Evolutionary conservation across 2,329 filamentous ascomycete genomes (phyloP).

Genomic region (Microsporum canis): DNA sequence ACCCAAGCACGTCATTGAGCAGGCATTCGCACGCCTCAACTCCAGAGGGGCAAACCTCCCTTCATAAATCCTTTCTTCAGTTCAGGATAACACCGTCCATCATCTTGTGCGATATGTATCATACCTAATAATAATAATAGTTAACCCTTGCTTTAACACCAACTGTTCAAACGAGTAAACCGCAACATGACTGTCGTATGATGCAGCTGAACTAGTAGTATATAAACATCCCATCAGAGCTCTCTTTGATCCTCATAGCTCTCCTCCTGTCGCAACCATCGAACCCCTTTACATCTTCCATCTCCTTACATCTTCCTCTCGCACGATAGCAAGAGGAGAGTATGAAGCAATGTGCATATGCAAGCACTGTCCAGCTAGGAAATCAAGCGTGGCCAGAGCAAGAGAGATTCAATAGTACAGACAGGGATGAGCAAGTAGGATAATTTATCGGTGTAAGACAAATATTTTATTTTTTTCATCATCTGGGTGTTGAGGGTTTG

Average conservation of each 20-base stretch:
- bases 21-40: conserved; percentile 32
- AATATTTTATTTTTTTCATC: neutral
- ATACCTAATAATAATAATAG: neutral
- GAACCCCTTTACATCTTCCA: neutral
- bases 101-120: neutral
- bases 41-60: neutral
- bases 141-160: neutral
- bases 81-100: neutral
- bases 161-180: neutral
- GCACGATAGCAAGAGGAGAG: neutral
- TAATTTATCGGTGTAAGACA: neutral
- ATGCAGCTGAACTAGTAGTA: neutral
- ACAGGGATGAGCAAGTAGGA: neutral
- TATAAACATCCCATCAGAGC: conserved; percentile 11
- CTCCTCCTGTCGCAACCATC: neutral
- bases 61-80: neutral
- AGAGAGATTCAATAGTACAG: neutral
- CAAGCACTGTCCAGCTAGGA: neutral
- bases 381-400: neutral
- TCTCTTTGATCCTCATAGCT: conserved; percentile 13
- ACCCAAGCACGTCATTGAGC: conserved; percentile 33
- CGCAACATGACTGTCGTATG: neutral
- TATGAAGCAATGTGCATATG: neutral
- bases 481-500: neutral
- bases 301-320: neutral